Percentiles rank a stretch among this genome's conserved stretches.
phyloP scores from a whole-genome alignment of 2,329 filamentous ascomycete species.

The Intubia oerlemansii region DNA sequence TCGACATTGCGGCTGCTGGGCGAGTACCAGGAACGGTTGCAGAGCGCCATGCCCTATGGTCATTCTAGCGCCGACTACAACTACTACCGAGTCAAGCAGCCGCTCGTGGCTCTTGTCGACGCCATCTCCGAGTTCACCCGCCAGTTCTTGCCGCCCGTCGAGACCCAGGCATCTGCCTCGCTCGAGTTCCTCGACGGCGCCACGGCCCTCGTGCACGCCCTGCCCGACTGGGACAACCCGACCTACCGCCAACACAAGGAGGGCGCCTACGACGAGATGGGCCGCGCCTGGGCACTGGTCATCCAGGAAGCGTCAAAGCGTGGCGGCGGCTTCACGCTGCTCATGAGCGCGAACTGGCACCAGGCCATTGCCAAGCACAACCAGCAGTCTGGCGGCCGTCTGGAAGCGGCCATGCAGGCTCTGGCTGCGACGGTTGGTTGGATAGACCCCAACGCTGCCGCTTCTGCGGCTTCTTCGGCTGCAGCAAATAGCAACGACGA shows the following conservation, averaged over 20 bases:
- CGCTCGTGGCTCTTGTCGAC: conserved; percentile 61
- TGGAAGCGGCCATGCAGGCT: conserved; percentile 61
- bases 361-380: conserved; percentile 74
- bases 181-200: conserved; percentile 76
- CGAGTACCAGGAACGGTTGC: conserved; percentile 62
- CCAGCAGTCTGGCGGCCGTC: conserved; percentile 59
- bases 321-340: conserved; percentile 59
- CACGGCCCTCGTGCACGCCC: conserved; percentile 70
- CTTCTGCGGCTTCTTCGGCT: too few relatives aligned
- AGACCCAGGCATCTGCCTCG: conserved; percentile 63
- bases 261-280: conserved; percentile 88
- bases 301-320: conserved; percentile 80
- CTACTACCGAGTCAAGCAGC: conserved; percentile 77
- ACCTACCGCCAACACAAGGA: conserved; percentile 85
- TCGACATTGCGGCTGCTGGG: conserved; percentile 62
- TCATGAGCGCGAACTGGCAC: conserved; percentile 87
- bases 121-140: conserved; percentile 87
- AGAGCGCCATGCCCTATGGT: conserved; percentile 66
- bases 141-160: conserved; percentile 82
- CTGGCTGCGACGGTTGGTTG: conserved; percentile 57
- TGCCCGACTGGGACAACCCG: conserved; percentile 80
- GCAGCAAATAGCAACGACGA: conserved; percentile 23
- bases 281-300: conserved; percentile 79
- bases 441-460: conserved; percentile 15
- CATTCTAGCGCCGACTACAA: conserved; percentile 77